A percentile compares a stretch with the other conserved stretches of the same genome.
These are phyloP conservation scores for Geranomyces variabilis DNA, from an alignment of 192 early-diverging fungal species.

Conservation along the genomic window DNA sequence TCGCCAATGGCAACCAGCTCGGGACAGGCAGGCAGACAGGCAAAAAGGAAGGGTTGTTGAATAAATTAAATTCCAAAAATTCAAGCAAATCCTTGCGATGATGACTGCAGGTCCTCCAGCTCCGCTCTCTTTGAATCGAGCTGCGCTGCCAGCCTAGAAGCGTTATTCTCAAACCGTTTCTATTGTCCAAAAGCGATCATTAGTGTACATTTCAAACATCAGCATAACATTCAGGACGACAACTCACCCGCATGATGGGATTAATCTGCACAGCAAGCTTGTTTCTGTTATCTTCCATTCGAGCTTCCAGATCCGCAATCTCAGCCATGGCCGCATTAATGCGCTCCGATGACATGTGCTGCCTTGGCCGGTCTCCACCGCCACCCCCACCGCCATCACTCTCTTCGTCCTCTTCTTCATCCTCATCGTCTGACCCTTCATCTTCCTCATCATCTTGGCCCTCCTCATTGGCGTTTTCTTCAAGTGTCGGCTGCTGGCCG, in stretches of 20 bases:
- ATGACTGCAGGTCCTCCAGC: conserved; percentile 36
- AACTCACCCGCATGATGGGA: conserved; percentile 70
- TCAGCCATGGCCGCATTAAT: conserved; percentile 51
- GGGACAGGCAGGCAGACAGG: too few species aligned
- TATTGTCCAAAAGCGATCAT: conserved; percentile 16
- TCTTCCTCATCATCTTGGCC: conserved; percentile 42
- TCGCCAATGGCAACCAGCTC: too few species aligned
- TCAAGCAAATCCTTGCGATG: too few species aligned
- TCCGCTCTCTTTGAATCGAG: conserved; percentile 64
- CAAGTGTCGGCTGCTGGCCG: conserved; percentile 54
- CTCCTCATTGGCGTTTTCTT: conserved; percentile 57
- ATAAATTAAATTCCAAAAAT: too few species aligned
- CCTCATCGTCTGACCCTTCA: conserved; percentile 35
- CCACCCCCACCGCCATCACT: conserved; percentile 1
- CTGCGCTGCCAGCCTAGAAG: conserved; percentile 62
- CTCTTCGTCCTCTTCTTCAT: conserved; percentile 26
- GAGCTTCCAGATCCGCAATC: conserved; percentile 64
- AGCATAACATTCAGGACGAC: neutral
- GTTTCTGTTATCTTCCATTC: conserved; percentile 57
- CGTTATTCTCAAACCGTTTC: conserved; percentile 71
- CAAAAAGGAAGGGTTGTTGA: too few species aligned
- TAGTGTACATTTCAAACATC: neutral
- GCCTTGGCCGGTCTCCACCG: neutral
- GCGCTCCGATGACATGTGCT: too few species aligned
- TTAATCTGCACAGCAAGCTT: conserved; percentile 65